These are phyloP conservation scores for Lanmaoa pseudosensibilis DNA, from an alignment of 768 basidiomycete species.

Conservation along the genomic window DNA sequence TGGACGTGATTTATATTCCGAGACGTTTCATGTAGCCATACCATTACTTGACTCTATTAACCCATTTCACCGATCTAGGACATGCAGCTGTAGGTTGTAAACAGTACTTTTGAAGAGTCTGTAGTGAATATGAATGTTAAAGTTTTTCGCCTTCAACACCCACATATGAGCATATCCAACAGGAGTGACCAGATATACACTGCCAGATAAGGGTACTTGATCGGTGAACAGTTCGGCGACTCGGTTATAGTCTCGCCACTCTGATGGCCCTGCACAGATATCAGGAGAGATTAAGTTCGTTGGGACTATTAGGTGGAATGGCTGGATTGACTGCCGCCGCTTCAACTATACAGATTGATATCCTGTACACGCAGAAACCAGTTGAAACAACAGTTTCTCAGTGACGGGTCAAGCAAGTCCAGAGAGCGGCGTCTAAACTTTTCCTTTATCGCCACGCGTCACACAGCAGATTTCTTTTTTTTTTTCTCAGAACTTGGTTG, in stretches of 20 bases:
- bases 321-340: not conserved
- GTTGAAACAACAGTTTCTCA: no score
- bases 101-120: not conserved
- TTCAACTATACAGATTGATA: not conserved
- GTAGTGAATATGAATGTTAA: not conserved
- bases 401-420: no score
- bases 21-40: slow-evolving; percentile 2
- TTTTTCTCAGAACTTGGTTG: not conserved
- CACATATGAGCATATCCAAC: not conserved
- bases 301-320: not conserved
- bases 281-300: no score
- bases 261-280: not conserved
- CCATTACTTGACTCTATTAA: not conserved
- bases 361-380: not conserved
- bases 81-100: not conserved
- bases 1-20: not conserved
- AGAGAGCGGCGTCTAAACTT: no score
- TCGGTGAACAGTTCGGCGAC: not conserved
- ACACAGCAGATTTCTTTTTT: not conserved
- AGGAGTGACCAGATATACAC: not conserved
- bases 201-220: not conserved
- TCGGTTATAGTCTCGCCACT: not conserved
- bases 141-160: no score
- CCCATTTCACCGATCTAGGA: not conserved
- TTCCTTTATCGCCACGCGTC: not conserved